A percentile compares a stretch with the other conserved stretches of the same genome.
Evolutionary conservation across 225 moss, liverwort and hornwort genomes (phyloP).

Genomic region (Marchantia polymorpha): DNA sequence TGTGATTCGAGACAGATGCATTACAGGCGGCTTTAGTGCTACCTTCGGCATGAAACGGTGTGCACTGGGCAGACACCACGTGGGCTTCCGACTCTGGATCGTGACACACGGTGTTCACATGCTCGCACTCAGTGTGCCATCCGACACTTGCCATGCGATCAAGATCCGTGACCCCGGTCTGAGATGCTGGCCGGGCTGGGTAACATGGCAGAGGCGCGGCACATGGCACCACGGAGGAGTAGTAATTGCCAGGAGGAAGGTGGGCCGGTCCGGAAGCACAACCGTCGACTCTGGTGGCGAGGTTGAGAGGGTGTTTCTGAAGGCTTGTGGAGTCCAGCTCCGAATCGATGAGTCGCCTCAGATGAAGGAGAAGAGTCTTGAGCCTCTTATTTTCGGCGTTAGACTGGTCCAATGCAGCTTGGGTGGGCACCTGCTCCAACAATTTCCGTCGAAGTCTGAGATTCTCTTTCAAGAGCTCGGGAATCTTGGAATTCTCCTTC

Average conservation of each 20-base stretch:
- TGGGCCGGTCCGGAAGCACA: conserved; percentile 3
- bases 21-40: not conserved
- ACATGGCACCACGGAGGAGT: conserved; percentile 19
- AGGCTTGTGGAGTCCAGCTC: conserved; percentile 40
- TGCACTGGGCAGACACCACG: conserved; percentile 10
- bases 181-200: conserved; percentile 26
- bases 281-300: conserved; percentile 25
- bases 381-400: conserved; percentile 64
- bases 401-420: conserved; percentile 54
- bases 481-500: conserved; percentile 81
- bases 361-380: conserved; percentile 55
- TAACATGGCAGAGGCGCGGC: conserved; percentile 39
- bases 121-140: conserved; percentile 42
- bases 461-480: conserved; percentile 76
- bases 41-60: not conserved
- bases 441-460: conserved; percentile 43
- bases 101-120: conserved; percentile 24
- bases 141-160: conserved; percentile 29
- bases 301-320: conserved; percentile 22
- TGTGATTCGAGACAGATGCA: conserved; percentile 13
- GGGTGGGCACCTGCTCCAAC: conserved; percentile 57
- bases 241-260: not conserved
- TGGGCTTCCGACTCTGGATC: conserved; percentile 18
- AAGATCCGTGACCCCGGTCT: conserved; percentile 2
- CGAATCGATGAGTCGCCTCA: conserved; percentile 65